Conservation (phyloP, 176 grass and related monocot genomes). For the Aegilops umbellulata region DNA sequence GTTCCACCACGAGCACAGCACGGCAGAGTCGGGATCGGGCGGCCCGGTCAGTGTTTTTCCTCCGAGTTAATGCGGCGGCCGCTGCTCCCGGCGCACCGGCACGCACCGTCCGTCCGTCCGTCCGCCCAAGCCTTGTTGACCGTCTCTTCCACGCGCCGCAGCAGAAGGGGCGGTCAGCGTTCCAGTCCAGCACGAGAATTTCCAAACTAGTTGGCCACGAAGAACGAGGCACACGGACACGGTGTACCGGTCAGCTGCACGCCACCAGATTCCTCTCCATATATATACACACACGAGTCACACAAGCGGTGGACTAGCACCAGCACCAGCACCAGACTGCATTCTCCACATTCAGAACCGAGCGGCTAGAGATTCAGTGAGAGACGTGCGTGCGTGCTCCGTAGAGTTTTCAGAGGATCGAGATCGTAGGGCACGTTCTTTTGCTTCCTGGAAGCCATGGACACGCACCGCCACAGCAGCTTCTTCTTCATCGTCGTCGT, state of each 20-base stretch:
- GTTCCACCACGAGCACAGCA: not conserved
- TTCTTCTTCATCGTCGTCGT: not conserved
- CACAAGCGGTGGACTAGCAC: not conserved
- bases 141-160: not conserved
- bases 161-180: not conserved
- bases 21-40: not conserved
- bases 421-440: not conserved
- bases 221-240: not conserved
- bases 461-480: no score
- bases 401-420: not conserved
- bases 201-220: slow-evolving; percentile 20
- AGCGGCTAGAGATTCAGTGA: no score
- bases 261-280: not conserved
- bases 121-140: slow-evolving; percentile 5
- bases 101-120: no score
- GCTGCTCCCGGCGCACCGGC: not conserved
- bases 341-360: no score
- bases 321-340: no score
- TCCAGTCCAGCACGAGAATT: not conserved
- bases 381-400: no score
- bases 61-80: not conserved
- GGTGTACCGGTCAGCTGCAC: not conserved
- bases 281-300: not conserved
- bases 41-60: not conserved
- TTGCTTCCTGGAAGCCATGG: slow-evolving; percentile 5